A percentile compares a stretch with the other conserved stretches of the same genome.
Evolutionary conservation across 2,329 filamentous ascomycete species (phyloP).

Genomic region (Nemania serpens): DNA sequence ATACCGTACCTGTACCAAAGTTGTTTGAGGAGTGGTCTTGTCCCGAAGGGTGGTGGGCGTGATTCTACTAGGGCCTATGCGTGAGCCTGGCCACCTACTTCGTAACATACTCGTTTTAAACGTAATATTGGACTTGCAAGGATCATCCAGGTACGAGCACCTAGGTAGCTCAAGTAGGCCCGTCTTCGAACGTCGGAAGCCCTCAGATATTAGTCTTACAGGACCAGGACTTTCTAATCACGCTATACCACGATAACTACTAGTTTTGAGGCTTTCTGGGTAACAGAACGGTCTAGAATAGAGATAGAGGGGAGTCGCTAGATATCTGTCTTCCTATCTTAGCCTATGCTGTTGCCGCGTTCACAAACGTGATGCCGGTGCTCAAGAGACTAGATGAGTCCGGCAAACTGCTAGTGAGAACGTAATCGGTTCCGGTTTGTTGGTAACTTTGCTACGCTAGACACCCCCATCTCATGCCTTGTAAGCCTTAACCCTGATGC

Average conservation of each 20-base stretch:
- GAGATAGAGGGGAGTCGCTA: background rate
- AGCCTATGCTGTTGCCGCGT: no score
- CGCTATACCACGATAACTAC: background rate
- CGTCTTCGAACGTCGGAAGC: no score
- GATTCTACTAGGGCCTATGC: no score
- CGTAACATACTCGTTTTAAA: background rate
- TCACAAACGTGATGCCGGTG: no score
- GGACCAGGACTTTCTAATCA: background rate
- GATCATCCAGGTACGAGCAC: no score
- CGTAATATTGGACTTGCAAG: constrained; percentile 2
- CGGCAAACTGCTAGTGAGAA: background rate
- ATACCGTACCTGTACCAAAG: no score
- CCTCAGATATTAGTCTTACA: background rate
- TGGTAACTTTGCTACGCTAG: background rate
- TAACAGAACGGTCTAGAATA: background rate
- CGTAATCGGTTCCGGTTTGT: background rate
- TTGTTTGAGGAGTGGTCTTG: no score
- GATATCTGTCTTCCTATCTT: no score
- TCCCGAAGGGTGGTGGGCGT: no score
- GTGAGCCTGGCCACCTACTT: no score
- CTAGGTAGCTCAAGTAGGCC: no score
- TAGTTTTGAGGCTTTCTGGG: background rate
- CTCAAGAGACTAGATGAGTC: no score
- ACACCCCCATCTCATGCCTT: background rate
- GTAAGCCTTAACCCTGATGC: constrained; percentile 11